These are phyloP conservation scores for Lonicera japonica DNA, from an alignment of 129 eudicot genomes.

Conservation along the genomic window DNA sequence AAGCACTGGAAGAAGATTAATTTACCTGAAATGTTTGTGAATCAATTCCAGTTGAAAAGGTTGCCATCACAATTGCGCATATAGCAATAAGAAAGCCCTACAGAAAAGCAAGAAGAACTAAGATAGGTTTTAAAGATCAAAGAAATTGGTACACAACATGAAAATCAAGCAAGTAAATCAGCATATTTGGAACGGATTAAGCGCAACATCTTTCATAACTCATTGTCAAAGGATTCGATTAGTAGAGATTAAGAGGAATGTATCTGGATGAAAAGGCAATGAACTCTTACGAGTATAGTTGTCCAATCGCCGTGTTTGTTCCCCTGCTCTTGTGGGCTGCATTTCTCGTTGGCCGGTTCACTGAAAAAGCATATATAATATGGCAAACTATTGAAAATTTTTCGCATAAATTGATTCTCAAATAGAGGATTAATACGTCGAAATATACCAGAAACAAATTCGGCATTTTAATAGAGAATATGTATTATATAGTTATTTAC, in stretches of 20 bases:
- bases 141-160: background rate
- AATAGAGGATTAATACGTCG: no score
- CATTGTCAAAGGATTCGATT: background rate
- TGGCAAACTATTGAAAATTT: no score
- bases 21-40: slow-evolving; percentile 91
- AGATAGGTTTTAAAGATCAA: background rate
- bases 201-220: background rate
- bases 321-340: slow-evolving; percentile 61
- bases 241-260: background rate
- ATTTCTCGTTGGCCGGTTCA: slow-evolving; percentile 66
- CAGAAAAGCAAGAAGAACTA: slow-evolving; percentile 1
- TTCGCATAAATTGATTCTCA: no score
- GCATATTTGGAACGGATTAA: background rate
- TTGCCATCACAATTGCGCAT: slow-evolving; percentile 81
- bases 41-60: slow-evolving; percentile 95
- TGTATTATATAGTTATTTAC: slow-evolving; percentile 18
- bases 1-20: no score
- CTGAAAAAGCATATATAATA: slow-evolving; percentile 31
- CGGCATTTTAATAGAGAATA: no score
- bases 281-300: slow-evolving; percentile 68
- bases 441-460: no score
- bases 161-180: background rate
- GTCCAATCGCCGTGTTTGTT: slow-evolving; percentile 61
- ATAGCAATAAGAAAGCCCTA: slow-evolving; percentile 87
- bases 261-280: background rate